phyloP scores from a whole-genome alignment of 805 yeast genomes.

The Ogataea wickerhamii region DNA sequence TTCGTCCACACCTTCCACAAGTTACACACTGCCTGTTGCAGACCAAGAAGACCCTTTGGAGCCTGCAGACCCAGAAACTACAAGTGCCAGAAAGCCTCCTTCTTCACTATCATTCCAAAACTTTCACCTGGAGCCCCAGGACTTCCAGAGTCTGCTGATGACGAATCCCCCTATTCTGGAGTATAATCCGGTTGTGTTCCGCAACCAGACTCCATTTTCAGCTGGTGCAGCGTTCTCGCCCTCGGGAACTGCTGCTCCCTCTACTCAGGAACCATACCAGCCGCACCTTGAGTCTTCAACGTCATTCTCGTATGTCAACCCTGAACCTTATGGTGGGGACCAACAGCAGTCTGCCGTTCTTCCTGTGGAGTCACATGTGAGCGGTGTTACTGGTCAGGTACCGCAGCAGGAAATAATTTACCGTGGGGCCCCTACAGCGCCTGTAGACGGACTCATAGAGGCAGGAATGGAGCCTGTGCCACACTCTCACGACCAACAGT shows the following conservation, averaged over 20 bases:
- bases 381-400: no score
- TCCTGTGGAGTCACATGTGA: no score
- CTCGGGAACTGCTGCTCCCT: neutral
- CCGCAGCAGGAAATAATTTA: neutral
- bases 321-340: neutral
- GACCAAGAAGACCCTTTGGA: neutral
- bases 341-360: neutral
- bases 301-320: neutral
- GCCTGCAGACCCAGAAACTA: neutral
- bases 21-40: neutral
- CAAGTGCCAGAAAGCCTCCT: neutral
- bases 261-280: neutral
- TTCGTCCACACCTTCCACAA: neutral
- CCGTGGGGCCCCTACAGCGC: neutral
- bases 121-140: constrained; percentile 34
- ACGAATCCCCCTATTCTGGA: constrained; percentile 37
- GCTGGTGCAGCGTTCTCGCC: neutral
- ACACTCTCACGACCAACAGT: neutral
- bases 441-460: neutral
- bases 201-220: constrained; percentile 1
- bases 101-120: constrained; percentile 17
- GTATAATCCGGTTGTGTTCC: constrained; percentile 18
- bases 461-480: neutral
- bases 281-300: neutral
- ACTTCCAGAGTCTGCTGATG: constrained; percentile 33